Conservation (phyloP, 495 filamentous ascomycete species). For the Neurospora africana region DNA sequence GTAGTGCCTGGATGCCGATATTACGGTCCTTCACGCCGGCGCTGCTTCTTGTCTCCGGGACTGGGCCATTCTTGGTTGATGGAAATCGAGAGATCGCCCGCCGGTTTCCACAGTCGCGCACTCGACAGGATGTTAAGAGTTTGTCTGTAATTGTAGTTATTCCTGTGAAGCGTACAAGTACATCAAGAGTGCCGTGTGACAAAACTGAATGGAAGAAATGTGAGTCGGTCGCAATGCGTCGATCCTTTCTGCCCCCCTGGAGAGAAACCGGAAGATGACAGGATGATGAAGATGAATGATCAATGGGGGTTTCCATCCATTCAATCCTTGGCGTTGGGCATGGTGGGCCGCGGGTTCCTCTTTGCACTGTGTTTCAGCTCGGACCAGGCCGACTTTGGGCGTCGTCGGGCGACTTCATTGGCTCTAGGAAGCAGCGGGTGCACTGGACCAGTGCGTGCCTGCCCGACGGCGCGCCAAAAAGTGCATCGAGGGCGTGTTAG, state of each 20-base stretch:
- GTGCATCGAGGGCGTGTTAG: neutral
- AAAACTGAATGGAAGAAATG: neutral
- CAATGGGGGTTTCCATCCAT: neutral
- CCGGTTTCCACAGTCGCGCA: neutral
- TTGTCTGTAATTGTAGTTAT: neutral
- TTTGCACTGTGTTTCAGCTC: neutral
- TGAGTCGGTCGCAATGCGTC: neutral
- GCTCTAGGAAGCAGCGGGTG: neutral
- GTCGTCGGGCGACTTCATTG: neutral
- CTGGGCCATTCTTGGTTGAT: neutral
- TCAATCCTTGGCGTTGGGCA: neutral
- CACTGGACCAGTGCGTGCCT: slow-evolving; percentile 13
- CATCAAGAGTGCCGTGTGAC: neutral
- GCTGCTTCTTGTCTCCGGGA: neutral
- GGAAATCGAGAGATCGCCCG: neutral
- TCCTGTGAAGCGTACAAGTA: neutral
- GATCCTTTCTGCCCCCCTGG: neutral
- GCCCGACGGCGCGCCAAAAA: slow-evolving; percentile 3
- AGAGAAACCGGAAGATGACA: no score
- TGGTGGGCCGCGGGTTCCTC: neutral
- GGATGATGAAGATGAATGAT: neutral
- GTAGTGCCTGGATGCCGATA: neutral
- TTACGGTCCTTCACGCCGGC: neutral
- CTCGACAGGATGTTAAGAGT: neutral
- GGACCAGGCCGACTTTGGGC: neutral